Evolutionary conservation across 2,329 filamentous ascomycete species (phyloP).

Genomic region (Ophiobolus disseminans): DNA sequence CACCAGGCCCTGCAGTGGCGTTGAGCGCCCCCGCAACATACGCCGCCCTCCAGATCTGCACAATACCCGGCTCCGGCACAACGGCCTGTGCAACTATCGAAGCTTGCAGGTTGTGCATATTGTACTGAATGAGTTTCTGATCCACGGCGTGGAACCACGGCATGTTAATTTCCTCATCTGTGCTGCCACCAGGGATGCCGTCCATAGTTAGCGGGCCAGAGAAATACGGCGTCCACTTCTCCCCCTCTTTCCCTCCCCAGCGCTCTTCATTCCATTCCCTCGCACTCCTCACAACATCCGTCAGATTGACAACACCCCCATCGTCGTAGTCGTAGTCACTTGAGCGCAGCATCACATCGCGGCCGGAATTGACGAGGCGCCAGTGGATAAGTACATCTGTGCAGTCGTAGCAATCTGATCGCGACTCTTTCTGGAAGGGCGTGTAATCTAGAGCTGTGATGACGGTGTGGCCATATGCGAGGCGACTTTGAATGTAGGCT

Average conservation of each 20-base stretch:
- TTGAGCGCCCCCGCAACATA: not conserved
- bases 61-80: constrained; percentile 4
- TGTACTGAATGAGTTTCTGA: constrained; percentile 9
- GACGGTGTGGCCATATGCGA: constrained; percentile 5
- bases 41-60: constrained; percentile 11
- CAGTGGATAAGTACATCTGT: constrained; percentile 7
- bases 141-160: constrained; percentile 16
- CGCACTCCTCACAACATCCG: constrained; percentile 1
- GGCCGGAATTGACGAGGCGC: not conserved
- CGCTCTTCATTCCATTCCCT: constrained; percentile 1
- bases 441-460: constrained; percentile 7
- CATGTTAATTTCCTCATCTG: constrained; percentile 9
- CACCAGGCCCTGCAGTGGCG: too few relatives aligned
- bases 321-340: not conserved
- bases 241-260: not conserved
- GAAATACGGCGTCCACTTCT: constrained; percentile 12
- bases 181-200: constrained; percentile 1
- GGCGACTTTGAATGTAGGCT: constrained; percentile 6
- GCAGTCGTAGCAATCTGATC: not conserved
- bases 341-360: not conserved
- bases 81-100: constrained; percentile 1
- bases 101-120: constrained; percentile 6
- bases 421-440: not conserved
- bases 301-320: constrained; percentile 4
- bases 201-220: not conserved